phyloP scores from a whole-genome alignment of 768 basidiomycete species.

The Leccinum boreale region DNA sequence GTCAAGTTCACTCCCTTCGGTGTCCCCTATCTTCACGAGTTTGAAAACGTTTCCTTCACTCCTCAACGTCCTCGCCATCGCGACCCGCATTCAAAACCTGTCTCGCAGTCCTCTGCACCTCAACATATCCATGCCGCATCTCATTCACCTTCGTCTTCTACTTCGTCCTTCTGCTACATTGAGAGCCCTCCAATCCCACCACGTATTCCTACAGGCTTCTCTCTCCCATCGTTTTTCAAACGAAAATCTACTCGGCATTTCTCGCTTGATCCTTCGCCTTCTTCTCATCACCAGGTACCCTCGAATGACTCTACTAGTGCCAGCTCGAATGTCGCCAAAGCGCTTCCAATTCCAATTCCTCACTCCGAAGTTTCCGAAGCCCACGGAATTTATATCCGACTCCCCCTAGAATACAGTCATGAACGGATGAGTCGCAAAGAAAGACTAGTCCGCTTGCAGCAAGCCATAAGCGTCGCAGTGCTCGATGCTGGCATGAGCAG shows the following conservation, averaged over 20 bases:
- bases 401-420: constrained; percentile 5
- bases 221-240: constrained; percentile 24
- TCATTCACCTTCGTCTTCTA: constrained; percentile 7
- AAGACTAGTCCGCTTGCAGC: constrained; percentile 29
- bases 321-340: constrained; percentile 9
- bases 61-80: background rate
- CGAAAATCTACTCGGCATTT: constrained; percentile 11
- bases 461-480: constrained; percentile 37
- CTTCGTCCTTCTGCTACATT: constrained; percentile 29
- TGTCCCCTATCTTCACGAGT: constrained; percentile 29
- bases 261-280: background rate
- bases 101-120: background rate
- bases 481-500: constrained; percentile 39
- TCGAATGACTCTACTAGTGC: background rate
- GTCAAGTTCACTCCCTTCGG: constrained; percentile 31
- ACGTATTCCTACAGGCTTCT: constrained; percentile 12
- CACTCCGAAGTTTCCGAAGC: constrained; percentile 3
- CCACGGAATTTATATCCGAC: constrained; percentile 26
- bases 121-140: background rate
- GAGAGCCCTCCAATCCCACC: constrained; percentile 16
- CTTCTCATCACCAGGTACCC: background rate
- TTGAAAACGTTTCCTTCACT: constrained; percentile 25
- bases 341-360: constrained; percentile 18
- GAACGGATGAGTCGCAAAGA: constrained; percentile 18
- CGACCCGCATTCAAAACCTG: background rate